Base-by-base conservation (phyloP, 305 asterid genomes). In the Fraxinus nigra region DNA sequence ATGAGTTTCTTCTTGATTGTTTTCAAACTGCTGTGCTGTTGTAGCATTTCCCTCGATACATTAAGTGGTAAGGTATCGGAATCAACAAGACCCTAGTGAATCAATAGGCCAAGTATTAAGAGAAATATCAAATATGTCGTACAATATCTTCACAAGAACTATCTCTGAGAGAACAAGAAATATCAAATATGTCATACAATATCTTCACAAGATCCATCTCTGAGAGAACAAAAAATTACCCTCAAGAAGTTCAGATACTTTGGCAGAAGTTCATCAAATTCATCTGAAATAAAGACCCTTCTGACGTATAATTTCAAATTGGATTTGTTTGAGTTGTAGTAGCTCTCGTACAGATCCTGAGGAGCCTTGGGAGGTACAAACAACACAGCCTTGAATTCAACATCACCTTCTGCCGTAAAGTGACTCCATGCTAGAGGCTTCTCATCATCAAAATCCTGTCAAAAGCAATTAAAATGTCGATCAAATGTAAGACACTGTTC, bases 11-110 rank as follows among this genome's bases (percentile, higher is more conserved):
- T 95, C 89, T 95, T 95, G n/a, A 95, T 95, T 4, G 98, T 95
- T 87, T 90, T 95, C 91, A 95, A 90, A 92, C 98, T 94, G 90
- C 91, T 92, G 65, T 94, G 99, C 74, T 94, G 97, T 86, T 95
- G 98, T 74, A 95, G 91, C 99, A 95, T 95, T 89, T 95, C 99
- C 90, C 98, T 89, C 10, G 98, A 95, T 54, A 95, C 99, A 76
- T 95, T 95, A 40, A 95, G 95, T 4, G 99, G 99, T 86, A 95
- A 84, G 76, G 98, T 93, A 85, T 95, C 99, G 18, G 99, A 95
- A 92, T 95, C 99, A 86, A 94, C 98, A 78, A 96, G 97, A 82
- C 99, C 98, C 98, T 95, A 89, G 72, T 72, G 75, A 77, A 85
- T 69, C 76, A 77, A 85, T 69, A 77, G 8, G 26, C 75, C 35